Base-by-base conservation (phyloP, 257 asterid genomes). In the Nicotiana tabacum region DNA sequence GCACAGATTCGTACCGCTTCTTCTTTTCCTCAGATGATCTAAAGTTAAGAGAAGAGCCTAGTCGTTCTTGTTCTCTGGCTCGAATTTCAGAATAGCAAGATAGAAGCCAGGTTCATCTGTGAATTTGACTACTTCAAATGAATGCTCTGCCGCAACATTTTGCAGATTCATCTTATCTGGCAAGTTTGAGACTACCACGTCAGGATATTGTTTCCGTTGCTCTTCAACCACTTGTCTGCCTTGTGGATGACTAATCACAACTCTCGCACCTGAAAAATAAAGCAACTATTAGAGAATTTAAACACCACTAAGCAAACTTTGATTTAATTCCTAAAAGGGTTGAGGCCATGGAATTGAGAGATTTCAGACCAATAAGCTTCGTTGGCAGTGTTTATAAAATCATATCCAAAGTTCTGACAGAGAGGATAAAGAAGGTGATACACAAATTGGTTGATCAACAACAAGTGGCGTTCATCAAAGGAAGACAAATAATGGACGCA, bases 191-290 rank as follows among this genome's bases (percentile, higher is more conserved):
- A 93, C 91, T 64, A 93, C 94, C 2, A 91, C 81, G 79, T 90
- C 93, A 4, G 97, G 95, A 86, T 88, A 87, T 84, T 85, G 91
- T 64, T 78, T 83, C 27, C 79, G 83, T 86, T 92, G 97, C 87
- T 90, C 91, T 88, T 87, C 93, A 53, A 82, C 92, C 78, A 21
- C 88, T 82, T 80, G 88, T 85, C 92, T 91, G 64, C 99, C 99
- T 78, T 79, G 90, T 4, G 90, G 95, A 83, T 94, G 97, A 89
- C 99, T 91, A 3, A 96, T 91, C 86, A 94, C 98, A 67, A 96
- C 66, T 87, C 98, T 91, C 32, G 95, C 95, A 84, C 98, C 99
- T 95, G 85, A 46, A 85, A 5, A 80, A 69, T 39, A 69, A 69
- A 69, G 18, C 18, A 9, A 62, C 16, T 62, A 3, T 62, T 12